Percentiles rank a stretch among this genome's conserved stretches.
Evolutionary conservation across 345 rosid species (phyloP).

Genomic region (Corymbia maculata): DNA sequence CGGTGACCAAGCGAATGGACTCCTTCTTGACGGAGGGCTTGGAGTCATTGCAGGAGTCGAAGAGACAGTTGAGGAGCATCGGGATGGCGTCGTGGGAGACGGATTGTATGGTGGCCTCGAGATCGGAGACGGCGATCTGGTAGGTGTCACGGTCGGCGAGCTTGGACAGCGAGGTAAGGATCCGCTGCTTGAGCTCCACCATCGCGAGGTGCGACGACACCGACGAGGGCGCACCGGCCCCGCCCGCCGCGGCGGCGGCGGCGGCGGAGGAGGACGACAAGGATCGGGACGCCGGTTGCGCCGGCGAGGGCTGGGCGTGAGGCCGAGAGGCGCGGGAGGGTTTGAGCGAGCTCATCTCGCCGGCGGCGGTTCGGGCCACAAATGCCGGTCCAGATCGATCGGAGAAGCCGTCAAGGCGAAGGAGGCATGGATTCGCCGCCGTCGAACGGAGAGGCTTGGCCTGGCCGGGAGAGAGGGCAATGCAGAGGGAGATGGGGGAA

Average conservation of each 20-base stretch:
- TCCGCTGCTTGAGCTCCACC: conserved; percentile 89
- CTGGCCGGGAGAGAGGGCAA: neutral
- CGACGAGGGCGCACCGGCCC: conserved; percentile 31
- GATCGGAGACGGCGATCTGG: conserved; percentile 93
- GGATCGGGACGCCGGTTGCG: conserved; percentile 1
- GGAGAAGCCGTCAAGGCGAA: neutral
- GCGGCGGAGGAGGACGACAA: conserved; percentile 4
- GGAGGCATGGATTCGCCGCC: neutral
- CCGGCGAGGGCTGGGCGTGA: conserved; percentile 27
- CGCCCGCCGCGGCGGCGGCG: neutral
- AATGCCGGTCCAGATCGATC: neutral
- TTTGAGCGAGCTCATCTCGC: neutral
- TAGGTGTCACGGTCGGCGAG: conserved; percentile 93
- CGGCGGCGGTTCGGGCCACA: neutral
- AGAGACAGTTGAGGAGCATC: conserved; percentile 80
- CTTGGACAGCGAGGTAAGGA: conserved; percentile 80
- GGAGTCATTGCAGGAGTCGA: conserved; percentile 73
- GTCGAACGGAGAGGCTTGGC: neutral
- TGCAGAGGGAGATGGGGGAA: neutral
- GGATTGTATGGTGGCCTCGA: conserved; percentile 57
- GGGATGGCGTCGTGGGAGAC: conserved; percentile 75
- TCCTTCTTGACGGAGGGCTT: conserved; percentile 90
- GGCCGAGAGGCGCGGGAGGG: neutral
- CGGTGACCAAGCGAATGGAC: conserved; percentile 60
- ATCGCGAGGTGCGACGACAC: conserved; percentile 79